Conservation (phyloP, 2,329 filamentous ascomycete species). For the Magnaporthiopsis rhizophila region DNA sequence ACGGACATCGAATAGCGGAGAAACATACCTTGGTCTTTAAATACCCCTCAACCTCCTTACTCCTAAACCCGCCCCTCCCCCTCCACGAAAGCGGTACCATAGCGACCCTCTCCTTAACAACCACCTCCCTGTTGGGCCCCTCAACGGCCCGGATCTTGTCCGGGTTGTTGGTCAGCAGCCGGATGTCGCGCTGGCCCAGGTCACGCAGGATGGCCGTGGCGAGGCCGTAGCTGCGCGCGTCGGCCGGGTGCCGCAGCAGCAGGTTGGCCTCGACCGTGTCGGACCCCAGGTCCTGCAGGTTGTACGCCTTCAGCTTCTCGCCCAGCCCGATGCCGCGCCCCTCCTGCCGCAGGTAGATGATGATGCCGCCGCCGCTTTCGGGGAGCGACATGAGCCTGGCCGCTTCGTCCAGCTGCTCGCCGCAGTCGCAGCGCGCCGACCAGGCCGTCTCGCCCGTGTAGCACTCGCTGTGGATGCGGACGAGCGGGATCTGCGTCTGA, state of each 20-base stretch:
- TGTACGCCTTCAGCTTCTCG: constrained; percentile 97
- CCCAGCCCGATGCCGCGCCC: constrained; percentile 90
- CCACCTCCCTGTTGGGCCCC: constrained; percentile 78
- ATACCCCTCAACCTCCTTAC: constrained; percentile 88
- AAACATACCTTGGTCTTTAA: constrained; percentile 81
- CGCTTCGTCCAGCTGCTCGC: constrained; percentile 94
- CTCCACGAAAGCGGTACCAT: constrained; percentile 97
- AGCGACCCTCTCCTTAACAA: constrained; percentile 81
- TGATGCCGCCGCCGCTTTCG: constrained; percentile 56
- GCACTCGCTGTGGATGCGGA: constrained; percentile 95
- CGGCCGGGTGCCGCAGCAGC: constrained; percentile 81
- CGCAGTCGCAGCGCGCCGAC: constrained; percentile 96
- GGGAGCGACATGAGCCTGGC: constrained; percentile 83
- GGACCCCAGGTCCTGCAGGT: constrained; percentile 91
- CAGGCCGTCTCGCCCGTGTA: constrained; percentile 98
- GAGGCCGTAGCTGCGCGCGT: constrained; percentile 91
- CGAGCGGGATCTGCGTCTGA: constrained; percentile 51
- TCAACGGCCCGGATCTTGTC: constrained; percentile 95
- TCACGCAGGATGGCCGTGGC: constrained; percentile 91
- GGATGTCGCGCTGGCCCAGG: constrained; percentile 69
- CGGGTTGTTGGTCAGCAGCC: constrained; percentile 90
- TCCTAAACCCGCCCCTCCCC: constrained; percentile 72
- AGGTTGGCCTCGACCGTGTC: constrained; percentile 97
- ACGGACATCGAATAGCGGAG: background rate
- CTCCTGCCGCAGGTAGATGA: constrained; percentile 93